phyloP scores from a whole-genome alignment of 306 rosid species.

The Corylus americana region DNA sequence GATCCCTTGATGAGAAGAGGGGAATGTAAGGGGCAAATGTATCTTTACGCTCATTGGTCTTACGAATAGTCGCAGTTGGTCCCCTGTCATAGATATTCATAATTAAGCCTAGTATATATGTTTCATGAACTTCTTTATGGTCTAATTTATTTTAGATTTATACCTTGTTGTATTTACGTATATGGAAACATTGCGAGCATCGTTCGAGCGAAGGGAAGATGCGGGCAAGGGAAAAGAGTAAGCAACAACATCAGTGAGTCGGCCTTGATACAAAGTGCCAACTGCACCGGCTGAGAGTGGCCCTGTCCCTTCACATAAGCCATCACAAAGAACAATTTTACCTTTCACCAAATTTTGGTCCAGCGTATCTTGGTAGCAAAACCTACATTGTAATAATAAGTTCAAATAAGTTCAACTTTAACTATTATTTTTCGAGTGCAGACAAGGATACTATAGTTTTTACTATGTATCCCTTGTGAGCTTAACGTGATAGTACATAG shows the following conservation, averaged over 20 bases:
- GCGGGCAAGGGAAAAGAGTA: conserved; percentile 27
- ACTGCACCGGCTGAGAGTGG: conserved; percentile 17
- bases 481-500: too few relatives aligned
- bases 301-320: fast-evolving
- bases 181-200: neutral
- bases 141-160: neutral
- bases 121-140: neutral
- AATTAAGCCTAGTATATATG: too few relatives aligned
- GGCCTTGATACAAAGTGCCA: conserved; percentile 20
- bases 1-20: conserved; percentile 37
- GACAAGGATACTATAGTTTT: too few relatives aligned
- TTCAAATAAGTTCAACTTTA: neutral
- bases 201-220: conserved; percentile 3
- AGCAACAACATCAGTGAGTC: neutral
- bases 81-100: neutral
- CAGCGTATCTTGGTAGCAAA: neutral
- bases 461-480: too few relatives aligned
- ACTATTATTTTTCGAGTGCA: too few relatives aligned
- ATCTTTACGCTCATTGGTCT: conserved; percentile 24
- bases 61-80: conserved; percentile 35
- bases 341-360: conserved; percentile 38
- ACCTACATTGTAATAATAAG: neutral
- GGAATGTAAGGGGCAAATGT: conserved; percentile 21
- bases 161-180: conserved; percentile 37
- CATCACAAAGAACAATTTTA: conserved; percentile 53